These are phyloP conservation scores for Leucoagaricus sp. DNA, from an alignment of 1,284 basidiomycete species.

Conservation along the genomic window DNA sequence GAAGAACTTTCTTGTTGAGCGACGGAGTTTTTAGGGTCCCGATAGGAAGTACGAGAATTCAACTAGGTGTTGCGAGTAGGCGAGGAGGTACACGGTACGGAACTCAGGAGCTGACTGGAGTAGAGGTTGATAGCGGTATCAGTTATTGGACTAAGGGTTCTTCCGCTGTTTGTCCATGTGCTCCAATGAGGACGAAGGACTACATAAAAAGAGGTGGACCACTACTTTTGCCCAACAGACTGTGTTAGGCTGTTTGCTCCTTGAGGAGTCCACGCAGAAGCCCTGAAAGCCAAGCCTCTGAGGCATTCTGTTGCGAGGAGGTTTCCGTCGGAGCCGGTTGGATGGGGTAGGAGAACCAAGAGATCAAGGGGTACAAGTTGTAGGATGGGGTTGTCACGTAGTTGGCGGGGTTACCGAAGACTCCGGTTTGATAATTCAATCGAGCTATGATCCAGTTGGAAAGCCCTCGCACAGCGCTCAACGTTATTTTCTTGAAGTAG, in stretches of 20 bases:
- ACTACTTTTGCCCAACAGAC: too few species aligned
- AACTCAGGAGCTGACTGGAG: background rate
- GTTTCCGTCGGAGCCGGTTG: background rate
- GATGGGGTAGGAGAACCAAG: background rate
- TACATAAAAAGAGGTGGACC: too few species aligned
- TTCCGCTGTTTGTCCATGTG: background rate
- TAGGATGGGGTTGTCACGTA: too few species aligned
- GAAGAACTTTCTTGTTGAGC: too few species aligned
- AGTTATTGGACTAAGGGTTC: background rate
- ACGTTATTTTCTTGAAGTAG: background rate
- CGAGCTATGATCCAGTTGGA: too few species aligned
- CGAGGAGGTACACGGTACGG: background rate
- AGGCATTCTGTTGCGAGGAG: too few species aligned
- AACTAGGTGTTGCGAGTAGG: background rate
- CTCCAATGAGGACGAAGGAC: background rate
- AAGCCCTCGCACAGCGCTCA: too few species aligned
- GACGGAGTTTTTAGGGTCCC: background rate
- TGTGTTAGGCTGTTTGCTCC: too few species aligned
- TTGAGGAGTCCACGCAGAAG: too few species aligned
- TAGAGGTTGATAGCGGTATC: background rate
- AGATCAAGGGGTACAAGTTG: background rate
- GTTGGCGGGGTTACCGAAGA: too few species aligned
- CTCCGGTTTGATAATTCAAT: too few species aligned
- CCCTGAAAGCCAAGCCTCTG: too few species aligned
- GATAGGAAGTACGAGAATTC: background rate